Conservation (phyloP, 371 early-diverging fungal species). For the Rhizopus microsporus region DNA sequence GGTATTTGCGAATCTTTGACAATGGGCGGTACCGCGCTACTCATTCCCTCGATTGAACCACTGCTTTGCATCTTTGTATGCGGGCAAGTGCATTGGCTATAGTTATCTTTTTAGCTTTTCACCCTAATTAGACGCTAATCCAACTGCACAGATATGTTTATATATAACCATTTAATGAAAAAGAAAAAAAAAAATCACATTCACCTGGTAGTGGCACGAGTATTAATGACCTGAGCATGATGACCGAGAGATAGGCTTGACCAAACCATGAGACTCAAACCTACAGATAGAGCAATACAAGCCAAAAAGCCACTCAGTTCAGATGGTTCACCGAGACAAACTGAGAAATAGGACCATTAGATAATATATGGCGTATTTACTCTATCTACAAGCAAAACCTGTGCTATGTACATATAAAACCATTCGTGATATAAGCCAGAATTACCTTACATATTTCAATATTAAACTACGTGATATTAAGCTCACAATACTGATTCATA, state of each 20-base stretch:
- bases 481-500: no score
- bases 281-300: slow-evolving; percentile 86
- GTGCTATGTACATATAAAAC: no score
- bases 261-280: slow-evolving; percentile 85
- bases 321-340: slow-evolving; percentile 97
- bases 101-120: slow-evolving; percentile 24
- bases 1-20: slow-evolving; percentile 38
- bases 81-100: slow-evolving; percentile 28
- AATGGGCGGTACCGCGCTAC: slow-evolving; percentile 43
- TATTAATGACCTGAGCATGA: slow-evolving; percentile 94
- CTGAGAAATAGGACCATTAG: slow-evolving; percentile 80
- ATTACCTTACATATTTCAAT: no score
- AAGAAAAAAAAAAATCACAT: slow-evolving; percentile 18
- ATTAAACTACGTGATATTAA: no score
- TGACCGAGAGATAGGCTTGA: slow-evolving; percentile 84
- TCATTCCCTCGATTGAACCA: slow-evolving; percentile 32
- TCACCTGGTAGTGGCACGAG: slow-evolving; percentile 78
- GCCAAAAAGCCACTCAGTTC: slow-evolving; percentile 94
- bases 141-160: slow-evolving; percentile 26
- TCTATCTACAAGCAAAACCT: no score
- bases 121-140: slow-evolving; percentile 27
- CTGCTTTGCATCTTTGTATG: slow-evolving; percentile 21
- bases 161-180: slow-evolving; percentile 9
- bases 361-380: no score
- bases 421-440: no score